These are phyloP conservation scores for Colletotrichum gigasporum DNA, from an alignment of 2,329 filamentous ascomycete genomes.

Conservation along the genomic window DNA sequence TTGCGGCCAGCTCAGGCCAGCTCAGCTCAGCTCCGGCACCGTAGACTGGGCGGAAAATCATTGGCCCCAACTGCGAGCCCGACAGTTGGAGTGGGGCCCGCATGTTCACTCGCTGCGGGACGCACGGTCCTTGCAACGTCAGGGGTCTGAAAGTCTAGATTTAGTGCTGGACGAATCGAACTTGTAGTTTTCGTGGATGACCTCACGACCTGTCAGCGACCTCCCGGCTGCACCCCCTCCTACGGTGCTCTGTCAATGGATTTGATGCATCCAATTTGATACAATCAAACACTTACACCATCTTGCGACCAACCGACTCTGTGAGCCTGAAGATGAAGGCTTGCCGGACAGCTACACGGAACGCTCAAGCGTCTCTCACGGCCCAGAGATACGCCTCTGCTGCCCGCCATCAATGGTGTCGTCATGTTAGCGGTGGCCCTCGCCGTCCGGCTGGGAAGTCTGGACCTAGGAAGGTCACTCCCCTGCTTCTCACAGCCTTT, in stretches of 20 bases:
- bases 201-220: conserved; percentile 33
- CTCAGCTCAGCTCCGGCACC: conserved; percentile 1
- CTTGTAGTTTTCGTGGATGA: conserved; percentile 32
- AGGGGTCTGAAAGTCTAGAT: conserved; percentile 26
- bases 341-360: conserved; percentile 14
- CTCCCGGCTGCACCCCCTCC: conserved; percentile 8
- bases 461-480: not conserved
- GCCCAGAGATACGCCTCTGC: conserved; percentile 21
- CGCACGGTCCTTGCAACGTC: conserved; percentile 23
- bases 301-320: not conserved
- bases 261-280: conserved; percentile 2
- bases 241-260: not conserved
- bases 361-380: conserved; percentile 26
- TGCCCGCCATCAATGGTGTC: conserved; percentile 15
- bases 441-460: conserved; percentile 7
- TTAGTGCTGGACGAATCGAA: conserved; percentile 29
- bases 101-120: conserved; percentile 21
- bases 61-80: conserved; percentile 25
- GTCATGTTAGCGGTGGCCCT: conserved; percentile 17
- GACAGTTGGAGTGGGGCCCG: not conserved
- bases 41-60: conserved; percentile 30
- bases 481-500: conserved; percentile 34
- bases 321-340: conserved; percentile 19
- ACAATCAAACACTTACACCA: not conserved
- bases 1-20: not conserved